Conservation (phyloP, 1,139 yeast species). For the Scheffersomyces quercinus region DNA sequence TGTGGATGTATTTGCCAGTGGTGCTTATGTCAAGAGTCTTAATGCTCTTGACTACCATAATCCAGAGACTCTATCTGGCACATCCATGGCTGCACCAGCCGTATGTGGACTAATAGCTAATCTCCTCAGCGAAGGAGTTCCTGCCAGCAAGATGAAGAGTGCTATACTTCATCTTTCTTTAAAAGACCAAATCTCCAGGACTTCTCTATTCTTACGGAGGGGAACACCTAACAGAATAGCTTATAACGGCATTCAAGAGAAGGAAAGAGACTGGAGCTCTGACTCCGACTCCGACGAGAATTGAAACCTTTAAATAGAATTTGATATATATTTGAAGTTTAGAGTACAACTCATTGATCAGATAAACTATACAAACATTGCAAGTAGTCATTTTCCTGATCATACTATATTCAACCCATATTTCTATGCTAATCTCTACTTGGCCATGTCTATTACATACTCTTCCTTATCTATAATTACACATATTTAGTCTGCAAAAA, state of each 20-base stretch:
- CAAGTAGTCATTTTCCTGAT: too few species aligned
- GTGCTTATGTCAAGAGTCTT: conserved; percentile 62
- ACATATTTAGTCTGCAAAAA: too few species aligned
- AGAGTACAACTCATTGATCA: background rate
- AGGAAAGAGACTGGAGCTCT: conserved; percentile 6
- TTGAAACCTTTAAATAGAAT: conserved; percentile 7
- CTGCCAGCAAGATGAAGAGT: conserved; percentile 38
- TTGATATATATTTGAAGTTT: background rate
- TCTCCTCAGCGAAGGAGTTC: conserved; percentile 60
- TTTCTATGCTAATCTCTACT: too few species aligned
- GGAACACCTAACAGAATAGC: conserved; percentile 44
- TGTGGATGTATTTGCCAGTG: conserved; percentile 83
- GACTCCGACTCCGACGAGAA: conserved; percentile 15
- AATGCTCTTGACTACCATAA: conserved; percentile 18
- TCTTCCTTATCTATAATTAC: too few species aligned
- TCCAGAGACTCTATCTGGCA: conserved; percentile 65
- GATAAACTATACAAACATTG: background rate
- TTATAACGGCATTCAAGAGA: conserved; percentile 29
- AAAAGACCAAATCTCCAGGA: conserved; percentile 35
- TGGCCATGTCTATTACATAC: too few species aligned
- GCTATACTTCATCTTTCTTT: conserved; percentile 39
- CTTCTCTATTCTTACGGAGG: conserved; percentile 28
- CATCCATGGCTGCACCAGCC: conserved; percentile 86
- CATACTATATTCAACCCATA: too few species aligned
- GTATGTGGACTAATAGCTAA: conserved; percentile 75